phyloP scores from a whole-genome alignment of 2,329 filamentous ascomycete genomes.

The Paraphoma sp. region DNA sequence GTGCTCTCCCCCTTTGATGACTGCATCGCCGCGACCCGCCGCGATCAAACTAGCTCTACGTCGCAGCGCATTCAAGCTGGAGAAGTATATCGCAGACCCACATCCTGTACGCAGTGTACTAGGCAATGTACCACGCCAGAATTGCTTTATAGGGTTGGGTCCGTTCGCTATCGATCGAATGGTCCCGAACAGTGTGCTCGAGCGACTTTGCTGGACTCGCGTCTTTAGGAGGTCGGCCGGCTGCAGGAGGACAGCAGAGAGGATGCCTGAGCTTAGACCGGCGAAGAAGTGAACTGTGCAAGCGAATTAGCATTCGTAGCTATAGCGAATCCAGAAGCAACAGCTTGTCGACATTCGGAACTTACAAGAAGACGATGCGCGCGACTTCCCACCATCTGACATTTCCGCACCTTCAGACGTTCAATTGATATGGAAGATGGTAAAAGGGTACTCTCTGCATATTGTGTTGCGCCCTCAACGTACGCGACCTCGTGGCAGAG shows the following conservation, averaged over 20 bases:
- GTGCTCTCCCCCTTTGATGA: constrained; percentile 22
- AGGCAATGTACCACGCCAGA: constrained; percentile 93
- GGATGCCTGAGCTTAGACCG: constrained; percentile 84
- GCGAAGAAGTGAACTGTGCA: constrained; percentile 77
- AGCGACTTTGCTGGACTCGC: constrained; percentile 85
- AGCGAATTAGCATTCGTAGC: constrained; percentile 2
- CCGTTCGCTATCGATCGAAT: constrained; percentile 73
- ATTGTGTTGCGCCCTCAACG: not conserved
- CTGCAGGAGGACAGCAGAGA: constrained; percentile 89
- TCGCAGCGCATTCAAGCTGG: constrained; percentile 82
- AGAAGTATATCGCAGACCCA: constrained; percentile 94
- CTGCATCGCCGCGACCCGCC: constrained; percentile 19
- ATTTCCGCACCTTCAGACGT: constrained; percentile 49
- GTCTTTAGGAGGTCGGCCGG: constrained; percentile 97
- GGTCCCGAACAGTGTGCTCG: constrained; percentile 70
- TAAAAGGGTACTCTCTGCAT: not conserved
- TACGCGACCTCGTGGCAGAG: not conserved
- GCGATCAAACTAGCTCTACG: constrained; percentile 61
- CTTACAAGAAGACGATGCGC: constrained; percentile 59
- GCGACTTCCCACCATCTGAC: constrained; percentile 59
- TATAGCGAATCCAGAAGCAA: not conserved
- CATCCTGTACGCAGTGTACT: constrained; percentile 93
- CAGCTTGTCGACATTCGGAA: not conserved
- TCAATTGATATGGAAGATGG: constrained; percentile 26
- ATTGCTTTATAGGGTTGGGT: constrained; percentile 70